A percentile compares a stretch with the other conserved stretches of the same genome.
These are phyloP conservation scores for Cercophora newfieldiana DNA, from an alignment of 495 filamentous ascomycete species.

Conservation along the genomic window DNA sequence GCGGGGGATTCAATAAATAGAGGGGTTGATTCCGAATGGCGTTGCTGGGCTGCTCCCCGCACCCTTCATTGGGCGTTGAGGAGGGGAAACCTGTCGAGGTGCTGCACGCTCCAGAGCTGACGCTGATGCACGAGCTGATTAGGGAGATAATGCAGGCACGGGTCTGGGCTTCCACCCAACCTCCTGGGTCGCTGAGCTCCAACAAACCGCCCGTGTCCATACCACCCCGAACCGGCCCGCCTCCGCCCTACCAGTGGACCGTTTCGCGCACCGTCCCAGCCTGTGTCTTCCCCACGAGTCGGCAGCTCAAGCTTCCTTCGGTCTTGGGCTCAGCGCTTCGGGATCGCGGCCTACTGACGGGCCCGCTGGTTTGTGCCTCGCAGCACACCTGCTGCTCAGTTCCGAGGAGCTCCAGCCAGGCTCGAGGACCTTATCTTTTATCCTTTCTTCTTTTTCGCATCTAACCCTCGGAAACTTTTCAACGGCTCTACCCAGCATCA, in stretches of 20 bases:
- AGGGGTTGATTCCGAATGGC: slow-evolving; percentile 4
- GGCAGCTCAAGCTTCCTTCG: background rate
- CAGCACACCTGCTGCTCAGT: background rate
- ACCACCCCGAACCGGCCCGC: background rate
- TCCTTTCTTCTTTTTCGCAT: background rate
- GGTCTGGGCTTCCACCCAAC: background rate
- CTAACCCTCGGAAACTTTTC: background rate
- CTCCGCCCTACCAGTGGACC: background rate
- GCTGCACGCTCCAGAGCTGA: background rate
- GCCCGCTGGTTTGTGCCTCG: background rate
- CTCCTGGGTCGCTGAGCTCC: background rate
- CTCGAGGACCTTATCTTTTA: background rate
- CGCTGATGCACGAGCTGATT: background rate
- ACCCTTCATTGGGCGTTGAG: background rate
- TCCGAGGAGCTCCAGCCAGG: background rate
- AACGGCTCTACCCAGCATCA: no score
- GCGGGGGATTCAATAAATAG: background rate
- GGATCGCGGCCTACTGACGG: background rate
- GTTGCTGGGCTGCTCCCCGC: background rate
- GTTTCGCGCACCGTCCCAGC: no score
- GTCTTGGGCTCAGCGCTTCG: background rate
- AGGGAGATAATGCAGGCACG: background rate
- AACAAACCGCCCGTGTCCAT: background rate
- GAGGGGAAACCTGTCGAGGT: background rate
- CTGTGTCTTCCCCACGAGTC: no score